Base-by-base conservation (phyloP, 192 early-diverging fungal genomes). In the Coemansia sp. region DNA sequence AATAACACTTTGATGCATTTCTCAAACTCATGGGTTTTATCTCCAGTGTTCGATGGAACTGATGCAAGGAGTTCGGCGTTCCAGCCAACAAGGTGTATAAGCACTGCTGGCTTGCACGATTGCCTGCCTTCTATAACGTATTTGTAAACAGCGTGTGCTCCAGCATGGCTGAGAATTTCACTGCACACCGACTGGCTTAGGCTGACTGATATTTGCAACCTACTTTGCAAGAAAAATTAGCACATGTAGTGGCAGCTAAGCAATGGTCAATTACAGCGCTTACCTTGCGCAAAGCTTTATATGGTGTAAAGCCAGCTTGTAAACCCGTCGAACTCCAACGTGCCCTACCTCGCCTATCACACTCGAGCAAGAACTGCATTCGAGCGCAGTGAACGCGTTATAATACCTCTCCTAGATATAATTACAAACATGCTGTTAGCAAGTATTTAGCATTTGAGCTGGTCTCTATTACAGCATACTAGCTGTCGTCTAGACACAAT, bases 71-170 rank as follows among this genome's bases (percentile, higher is more conserved):
- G 62, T 27, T 75, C 73, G 13, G 73, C 52, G 38, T 81, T 81
- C 78, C 78, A 81, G 10, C 73, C 78, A 48, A 72, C 73, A 14
- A 81, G 45, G 24, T 75, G 69, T 4, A 81, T 54, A 35, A 81
- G 69, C 1, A 47, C 55, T 5, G 52, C 65, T 1, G 78, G 78
- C 39, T 43, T 65, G 39, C 78, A 75, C 5, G 63, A 59, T 29
- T 64, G 58, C 16, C 69, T 69, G 20, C 68, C 73, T 35, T 81
- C 78, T 13, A 81, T 32, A 37, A 72, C 69, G 65, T 69, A 81
- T 43, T 74, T 71, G 59, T 81, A 81, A 11, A 81, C 63, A 1
- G 78, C 78, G 54, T 81, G 78, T 0, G 78, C 78, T 13, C 72
- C 61, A n/a, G 66, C 65, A 43, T 81, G 78, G 49, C 62, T 62